Evolutionary conservation across 495 filamentous ascomycete species (phyloP), one percentile per base, ranked within the genome.

Genomic region (Margaritispora aquatica): DNA sequence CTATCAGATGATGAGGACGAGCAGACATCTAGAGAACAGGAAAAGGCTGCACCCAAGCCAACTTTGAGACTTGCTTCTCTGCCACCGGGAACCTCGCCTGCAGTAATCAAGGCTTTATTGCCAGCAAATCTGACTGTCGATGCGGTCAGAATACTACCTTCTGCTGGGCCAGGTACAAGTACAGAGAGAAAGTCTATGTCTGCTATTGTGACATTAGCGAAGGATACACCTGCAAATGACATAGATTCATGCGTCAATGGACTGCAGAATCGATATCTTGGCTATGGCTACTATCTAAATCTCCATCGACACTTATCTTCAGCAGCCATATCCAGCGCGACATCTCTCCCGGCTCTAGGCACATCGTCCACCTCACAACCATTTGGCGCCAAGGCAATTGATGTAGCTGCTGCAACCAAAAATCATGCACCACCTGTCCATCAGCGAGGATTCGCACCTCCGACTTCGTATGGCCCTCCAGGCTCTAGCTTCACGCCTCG

Each of bases 271-370:
- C 83, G 80, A 60, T 97, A 97, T 68, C 78, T 97, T 15, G 93
- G 93, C 15, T 88, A 80, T 64, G 93, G 93, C 0, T 94, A 88
- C 71, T 90, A 92, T 71, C 76, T 97, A 2, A 83, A 82, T 3
- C 74, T 96, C 34, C 87, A 90, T 34, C 79, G 91, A 22, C 87
- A 94, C 72, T 83, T 96, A 20, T 94, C 92, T 2, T 96, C 92
- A 1, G 85, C 89, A 15, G 88, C 88, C 4, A 79, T 89, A 10
- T 74, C 79, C 11, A 77, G 82, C 2, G 75, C 77, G 9, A 70
- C 81, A 46, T 71, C 85, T 1, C 68, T 78, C 15, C 74, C 73
- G 38, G 54, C 83, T 24, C 68, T 75, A 17, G 71, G 78, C n/a
- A 80, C 82, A 1, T 71, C 78, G 0, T 71, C 77, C 2, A 74